A percentile compares a stretch with the other conserved stretches of the same genome.
These are phyloP conservation scores for Chenopodium berlandieri DNA, from an alignment of 148 eudicot genomes.

Conservation along the genomic window DNA sequence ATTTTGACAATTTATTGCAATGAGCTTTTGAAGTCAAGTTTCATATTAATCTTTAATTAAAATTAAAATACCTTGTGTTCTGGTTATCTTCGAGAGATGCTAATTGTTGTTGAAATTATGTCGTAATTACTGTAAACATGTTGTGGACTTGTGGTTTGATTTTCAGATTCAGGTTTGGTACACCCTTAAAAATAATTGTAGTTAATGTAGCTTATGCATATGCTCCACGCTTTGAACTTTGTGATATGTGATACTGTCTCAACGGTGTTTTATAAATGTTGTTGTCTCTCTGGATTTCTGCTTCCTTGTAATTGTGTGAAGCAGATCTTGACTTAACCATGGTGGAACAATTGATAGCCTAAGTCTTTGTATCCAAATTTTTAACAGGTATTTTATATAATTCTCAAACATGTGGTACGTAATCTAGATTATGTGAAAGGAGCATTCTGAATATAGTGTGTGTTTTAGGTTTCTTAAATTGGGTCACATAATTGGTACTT, in stretches of 20 bases:
- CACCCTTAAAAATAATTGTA: too few relatives aligned
- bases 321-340: not conserved
- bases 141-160: too few relatives aligned
- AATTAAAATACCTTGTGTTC: too few relatives aligned
- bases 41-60: too few relatives aligned
- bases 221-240: not conserved
- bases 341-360: not conserved
- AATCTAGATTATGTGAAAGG: not conserved
- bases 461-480: not conserved
- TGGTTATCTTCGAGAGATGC: too few relatives aligned
- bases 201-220: not conserved
- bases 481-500: too few relatives aligned
- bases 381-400: not conserved
- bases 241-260: not conserved
- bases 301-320: slow-evolving; percentile 4
- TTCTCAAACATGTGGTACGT: not conserved
- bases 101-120: too few relatives aligned
- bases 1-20: too few relatives aligned
- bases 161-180: too few relatives aligned
- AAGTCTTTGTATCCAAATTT: not conserved
- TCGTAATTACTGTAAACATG: too few relatives aligned
- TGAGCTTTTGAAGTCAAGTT: too few relatives aligned
- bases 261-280: not conserved
- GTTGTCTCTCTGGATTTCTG: not conserved
- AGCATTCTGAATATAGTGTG: not conserved